Conservation (phyloP, 2,329 filamentous ascomycete genomes). For the Aspergillus persii region DNA sequence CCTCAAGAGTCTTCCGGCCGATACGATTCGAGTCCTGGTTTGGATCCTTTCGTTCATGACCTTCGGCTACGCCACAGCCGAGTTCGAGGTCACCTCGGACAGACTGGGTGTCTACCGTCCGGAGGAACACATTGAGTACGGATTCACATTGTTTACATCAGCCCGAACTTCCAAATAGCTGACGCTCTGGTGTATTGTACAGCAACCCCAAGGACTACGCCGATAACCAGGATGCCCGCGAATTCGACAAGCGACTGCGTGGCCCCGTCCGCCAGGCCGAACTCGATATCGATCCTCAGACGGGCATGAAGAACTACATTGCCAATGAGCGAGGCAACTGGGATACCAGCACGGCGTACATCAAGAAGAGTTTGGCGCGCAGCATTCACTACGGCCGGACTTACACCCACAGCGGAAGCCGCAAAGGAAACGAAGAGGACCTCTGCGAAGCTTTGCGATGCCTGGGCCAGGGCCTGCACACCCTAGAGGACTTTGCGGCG, state of each 20-base stretch:
- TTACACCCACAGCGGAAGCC: slow-evolving; percentile 65
- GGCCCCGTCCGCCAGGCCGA: slow-evolving; percentile 71
- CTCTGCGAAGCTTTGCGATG: slow-evolving; percentile 77
- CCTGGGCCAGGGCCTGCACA: slow-evolving; percentile 73
- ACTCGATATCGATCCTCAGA: slow-evolving; percentile 69
- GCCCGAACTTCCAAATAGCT: neutral
- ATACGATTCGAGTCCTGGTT: slow-evolving; percentile 74
- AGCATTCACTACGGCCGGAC: slow-evolving; percentile 75
- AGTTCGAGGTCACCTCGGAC: slow-evolving; percentile 80
- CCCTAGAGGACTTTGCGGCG: slow-evolving; percentile 74
- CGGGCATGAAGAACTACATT: slow-evolving; percentile 99
- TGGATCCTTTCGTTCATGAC: slow-evolving; percentile 80
- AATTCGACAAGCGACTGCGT: slow-evolving; percentile 72
- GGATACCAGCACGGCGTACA: slow-evolving; percentile 85
- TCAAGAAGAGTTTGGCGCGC: slow-evolving; percentile 70
- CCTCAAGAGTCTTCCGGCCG: slow-evolving; percentile 73
- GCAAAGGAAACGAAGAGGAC: slow-evolving; percentile 68
- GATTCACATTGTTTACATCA: slow-evolving; percentile 8
- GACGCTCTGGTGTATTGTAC: slow-evolving; percentile 40
- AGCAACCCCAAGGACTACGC: slow-evolving; percentile 80
- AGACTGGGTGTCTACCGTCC: slow-evolving; percentile 77
- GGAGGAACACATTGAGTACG: slow-evolving; percentile 56
- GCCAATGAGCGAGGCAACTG: slow-evolving; percentile 83
- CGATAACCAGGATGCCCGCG: slow-evolving; percentile 79
- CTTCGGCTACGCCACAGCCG: slow-evolving; percentile 80